Percentiles rank a stretch among this genome's conserved stretches.
Evolutionary conservation across 495 filamentous ascomycete species (phyloP).

Genomic region (Penicillium manginii): DNA sequence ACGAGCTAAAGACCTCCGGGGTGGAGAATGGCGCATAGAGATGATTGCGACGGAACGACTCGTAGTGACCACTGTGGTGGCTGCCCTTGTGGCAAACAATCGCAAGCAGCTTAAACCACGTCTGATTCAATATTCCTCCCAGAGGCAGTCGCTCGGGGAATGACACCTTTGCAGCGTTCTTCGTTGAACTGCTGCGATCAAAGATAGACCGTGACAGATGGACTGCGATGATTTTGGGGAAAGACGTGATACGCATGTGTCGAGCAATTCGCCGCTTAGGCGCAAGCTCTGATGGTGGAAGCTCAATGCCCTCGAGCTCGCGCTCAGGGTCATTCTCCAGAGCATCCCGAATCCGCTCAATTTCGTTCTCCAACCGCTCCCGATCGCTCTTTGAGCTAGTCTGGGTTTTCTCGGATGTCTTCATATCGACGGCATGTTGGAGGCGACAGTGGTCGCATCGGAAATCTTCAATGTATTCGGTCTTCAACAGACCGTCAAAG

Average conservation of each 20-base stretch:
- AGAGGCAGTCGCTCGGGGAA: slow-evolving; percentile 86
- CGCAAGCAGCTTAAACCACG: slow-evolving; percentile 81
- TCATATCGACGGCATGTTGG: slow-evolving; percentile 68
- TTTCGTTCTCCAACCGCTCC: slow-evolving; percentile 56
- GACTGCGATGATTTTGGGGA: slow-evolving; percentile 86
- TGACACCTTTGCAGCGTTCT: slow-evolving; percentile 90
- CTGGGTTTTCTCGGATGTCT: slow-evolving; percentile 52
- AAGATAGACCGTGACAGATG: slow-evolving; percentile 94
- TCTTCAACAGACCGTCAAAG: slow-evolving; percentile 92
- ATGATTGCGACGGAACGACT: slow-evolving; percentile 91
- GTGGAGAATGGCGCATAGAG: slow-evolving; percentile 78
- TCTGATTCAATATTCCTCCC: slow-evolving; percentile 76
- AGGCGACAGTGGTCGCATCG: slow-evolving; percentile 91
- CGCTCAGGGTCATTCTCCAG: slow-evolving; percentile 79
- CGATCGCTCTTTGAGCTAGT: slow-evolving; percentile 50
- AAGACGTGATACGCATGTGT: slow-evolving; percentile 80
- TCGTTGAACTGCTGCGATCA: slow-evolving; percentile 76
- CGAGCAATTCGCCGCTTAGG: slow-evolving; percentile 85
- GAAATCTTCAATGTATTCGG: slow-evolving; percentile 95
- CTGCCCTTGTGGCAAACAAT: slow-evolving; percentile 94
- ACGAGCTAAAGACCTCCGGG: slow-evolving; percentile 71
- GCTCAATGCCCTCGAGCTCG: slow-evolving; percentile 66
- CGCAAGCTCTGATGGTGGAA: slow-evolving; percentile 73
- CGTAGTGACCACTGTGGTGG: slow-evolving; percentile 96
- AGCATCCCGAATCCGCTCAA: slow-evolving; percentile 59